Evolutionary conservation across 23 red algal genomes (phyloP).

Genomic region (Gracilariopsis chorda): DNA sequence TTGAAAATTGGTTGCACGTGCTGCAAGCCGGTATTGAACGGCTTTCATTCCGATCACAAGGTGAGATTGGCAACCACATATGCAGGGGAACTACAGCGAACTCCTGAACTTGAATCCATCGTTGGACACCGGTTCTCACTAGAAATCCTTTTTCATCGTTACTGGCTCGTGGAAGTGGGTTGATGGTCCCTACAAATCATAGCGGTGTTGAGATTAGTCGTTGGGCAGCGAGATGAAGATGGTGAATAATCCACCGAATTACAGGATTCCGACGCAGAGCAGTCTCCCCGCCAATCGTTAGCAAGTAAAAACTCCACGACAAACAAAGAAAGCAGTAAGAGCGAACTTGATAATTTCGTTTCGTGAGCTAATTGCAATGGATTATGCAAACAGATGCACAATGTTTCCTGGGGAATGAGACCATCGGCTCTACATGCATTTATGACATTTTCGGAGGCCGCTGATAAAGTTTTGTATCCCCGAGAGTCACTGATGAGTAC

Average conservation of each 20-base stretch:
- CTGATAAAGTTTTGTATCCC: too few relatives aligned
- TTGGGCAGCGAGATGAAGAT: too few relatives aligned
- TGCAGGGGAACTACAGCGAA: not conserved
- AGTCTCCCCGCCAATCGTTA: not conserved
- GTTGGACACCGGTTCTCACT: not conserved
- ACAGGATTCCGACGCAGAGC: not conserved
- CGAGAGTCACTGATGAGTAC: too few relatives aligned
- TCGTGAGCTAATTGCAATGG: not conserved
- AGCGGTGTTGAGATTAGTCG: not conserved
- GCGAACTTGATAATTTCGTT: not conserved
- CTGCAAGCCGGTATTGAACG: not conserved
- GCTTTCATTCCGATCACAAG: not conserved
- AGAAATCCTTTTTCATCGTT: not conserved
- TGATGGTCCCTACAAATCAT: not conserved
- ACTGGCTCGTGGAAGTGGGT: not conserved
- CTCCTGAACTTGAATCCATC: not conserved
- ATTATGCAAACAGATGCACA: not conserved
- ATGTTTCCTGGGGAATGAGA: not conserved
- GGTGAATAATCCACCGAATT: not conserved
- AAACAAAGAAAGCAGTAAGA: not conserved
- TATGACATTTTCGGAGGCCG: too few relatives aligned
- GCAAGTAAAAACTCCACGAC: not conserved
- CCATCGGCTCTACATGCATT: too few relatives aligned
- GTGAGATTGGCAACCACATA: not conserved
- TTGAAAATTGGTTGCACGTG: not conserved